Conservation (phyloP, 2,329 filamentous ascomycete species). For the Microdochium bolleyi region DNA sequence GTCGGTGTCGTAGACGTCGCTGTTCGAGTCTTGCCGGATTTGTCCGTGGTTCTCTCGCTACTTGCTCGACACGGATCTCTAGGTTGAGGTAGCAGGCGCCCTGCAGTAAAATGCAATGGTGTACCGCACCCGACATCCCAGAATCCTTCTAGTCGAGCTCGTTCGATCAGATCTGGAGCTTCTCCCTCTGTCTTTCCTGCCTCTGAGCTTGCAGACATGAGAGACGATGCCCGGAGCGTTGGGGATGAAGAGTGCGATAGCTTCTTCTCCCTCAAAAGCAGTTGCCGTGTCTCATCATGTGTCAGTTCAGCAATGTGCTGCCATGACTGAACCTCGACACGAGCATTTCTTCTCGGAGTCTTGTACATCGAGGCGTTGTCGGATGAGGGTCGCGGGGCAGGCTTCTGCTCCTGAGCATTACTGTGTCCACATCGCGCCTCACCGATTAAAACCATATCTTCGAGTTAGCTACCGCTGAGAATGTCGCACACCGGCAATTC, state of each 20-base stretch:
- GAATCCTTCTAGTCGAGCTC: conserved; percentile 41
- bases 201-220: conserved; percentile 39
- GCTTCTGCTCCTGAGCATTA: conserved; percentile 6
- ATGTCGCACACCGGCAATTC: conserved; percentile 91
- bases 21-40: neutral
- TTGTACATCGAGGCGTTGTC: conserved; percentile 60
- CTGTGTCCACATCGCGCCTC: conserved; percentile 35
- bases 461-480: conserved; percentile 85
- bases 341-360: conserved; percentile 44
- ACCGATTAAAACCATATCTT: conserved; percentile 72
- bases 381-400: conserved; percentile 49
- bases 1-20: neutral
- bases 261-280: conserved; percentile 67
- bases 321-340: conserved; percentile 20
- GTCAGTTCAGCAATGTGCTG: conserved; percentile 17
- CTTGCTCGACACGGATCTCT: conserved; percentile 11
- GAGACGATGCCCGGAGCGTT: conserved; percentile 65
- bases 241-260: conserved; percentile 57
- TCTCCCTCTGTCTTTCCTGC: conserved; percentile 48
- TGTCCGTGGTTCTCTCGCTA: conserved; percentile 21
- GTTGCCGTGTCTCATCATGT: conserved; percentile 45
- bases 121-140: too few species aligned
- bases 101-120: neutral
- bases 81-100: neutral
- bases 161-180: conserved; percentile 67